A percentile compares a stretch with the other conserved stretches of the same genome.
These are phyloP conservation scores for Tephrocybe rancida DNA, from an alignment of 768 basidiomycete genomes.

Conservation along the genomic window DNA sequence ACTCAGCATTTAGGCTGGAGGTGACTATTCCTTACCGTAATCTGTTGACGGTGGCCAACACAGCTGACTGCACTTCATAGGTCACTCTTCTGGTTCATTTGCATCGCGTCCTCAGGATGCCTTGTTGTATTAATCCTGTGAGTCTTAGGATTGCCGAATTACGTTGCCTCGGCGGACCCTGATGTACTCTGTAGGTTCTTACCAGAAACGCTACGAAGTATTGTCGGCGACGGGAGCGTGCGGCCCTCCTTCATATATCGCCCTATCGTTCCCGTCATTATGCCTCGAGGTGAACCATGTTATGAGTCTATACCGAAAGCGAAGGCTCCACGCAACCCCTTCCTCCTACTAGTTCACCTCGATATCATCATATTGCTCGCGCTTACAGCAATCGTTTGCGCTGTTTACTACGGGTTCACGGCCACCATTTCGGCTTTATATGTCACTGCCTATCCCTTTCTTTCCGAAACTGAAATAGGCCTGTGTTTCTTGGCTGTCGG, in stretches of 20 bases:
- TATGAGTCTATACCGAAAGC: slow-evolving; percentile 29
- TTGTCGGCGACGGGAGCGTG: slow-evolving; percentile 58
- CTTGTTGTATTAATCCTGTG: slow-evolving; percentile 51
- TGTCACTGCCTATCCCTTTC: slow-evolving; percentile 53
- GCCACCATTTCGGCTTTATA: slow-evolving; percentile 68
- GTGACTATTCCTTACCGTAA: slow-evolving; percentile 33
- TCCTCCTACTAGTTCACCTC: slow-evolving; percentile 53
- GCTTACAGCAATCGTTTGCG: slow-evolving; percentile 52
- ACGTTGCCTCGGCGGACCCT: slow-evolving; percentile 27
- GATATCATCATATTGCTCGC: slow-evolving; percentile 58
- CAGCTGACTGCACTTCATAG: slow-evolving; percentile 25
- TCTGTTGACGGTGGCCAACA: too few relatives aligned
- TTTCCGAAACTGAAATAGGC: slow-evolving; percentile 68
- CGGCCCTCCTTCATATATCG: slow-evolving; percentile 47
- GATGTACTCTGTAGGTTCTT: slow-evolving; percentile 41
- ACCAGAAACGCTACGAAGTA: slow-evolving; percentile 54
- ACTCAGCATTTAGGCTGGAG: slow-evolving; percentile 66
- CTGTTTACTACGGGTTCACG: slow-evolving; percentile 62
- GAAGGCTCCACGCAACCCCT: slow-evolving; percentile 53
- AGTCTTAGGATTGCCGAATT: slow-evolving; percentile 23
- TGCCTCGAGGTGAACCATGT: slow-evolving; percentile 28
- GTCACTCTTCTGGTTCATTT: slow-evolving; percentile 67
- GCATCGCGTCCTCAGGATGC: slow-evolving; percentile 47
- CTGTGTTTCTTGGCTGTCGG: slow-evolving; percentile 81
- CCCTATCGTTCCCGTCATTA: slow-evolving; percentile 54